Percentiles rank a stretch among this genome's conserved stretches.
These are phyloP conservation scores for Podospora bellae-mahoneyi DNA, from an alignment of 495 filamentous ascomycete genomes.

Conservation along the genomic window DNA sequence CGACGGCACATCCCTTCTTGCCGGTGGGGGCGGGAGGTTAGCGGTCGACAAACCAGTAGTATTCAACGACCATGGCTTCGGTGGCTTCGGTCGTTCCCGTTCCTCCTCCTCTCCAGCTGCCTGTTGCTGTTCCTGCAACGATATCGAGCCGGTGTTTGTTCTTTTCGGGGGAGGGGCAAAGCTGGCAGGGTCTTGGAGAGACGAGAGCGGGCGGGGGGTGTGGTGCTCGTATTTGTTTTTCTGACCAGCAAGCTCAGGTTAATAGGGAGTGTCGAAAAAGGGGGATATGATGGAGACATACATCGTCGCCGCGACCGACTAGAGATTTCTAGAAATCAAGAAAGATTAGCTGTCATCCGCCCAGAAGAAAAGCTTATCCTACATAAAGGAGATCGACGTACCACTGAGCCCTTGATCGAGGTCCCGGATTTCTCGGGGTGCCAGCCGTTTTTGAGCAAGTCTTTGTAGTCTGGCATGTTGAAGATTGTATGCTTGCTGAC, in stretches of 20 bases:
- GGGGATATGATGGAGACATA: background rate
- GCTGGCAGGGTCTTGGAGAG: conserved; percentile 74
- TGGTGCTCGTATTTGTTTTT: background rate
- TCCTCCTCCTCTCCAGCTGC: conserved; percentile 22
- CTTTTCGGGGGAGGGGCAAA: conserved; percentile 84
- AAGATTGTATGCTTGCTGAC: background rate
- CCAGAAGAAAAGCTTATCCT: background rate
- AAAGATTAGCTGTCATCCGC: background rate
- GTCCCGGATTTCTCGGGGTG: conserved; percentile 42
- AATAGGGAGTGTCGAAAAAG: background rate
- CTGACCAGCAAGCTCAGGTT: background rate
- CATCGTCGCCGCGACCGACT: conserved; percentile 36
- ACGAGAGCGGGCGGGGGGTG: conserved; percentile 56
- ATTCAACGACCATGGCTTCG: conserved; percentile 66
- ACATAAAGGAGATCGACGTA: conserved; percentile 24
- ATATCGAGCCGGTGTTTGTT: conserved; percentile 16
- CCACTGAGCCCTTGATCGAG: conserved; percentile 40
- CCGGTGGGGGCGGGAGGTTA: conserved; percentile 69
- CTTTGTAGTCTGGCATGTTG: conserved; percentile 29
- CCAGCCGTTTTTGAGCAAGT: conserved; percentile 45
- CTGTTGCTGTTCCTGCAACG: conserved; percentile 34
- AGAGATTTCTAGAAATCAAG: conserved; percentile 40
- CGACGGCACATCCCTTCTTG: conserved; percentile 45
- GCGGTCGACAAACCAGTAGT: conserved; percentile 67
- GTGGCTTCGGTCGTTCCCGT: conserved; percentile 47